A percentile compares a stretch with the other conserved stretches of the same genome.
Evolutionary conservation across 805 yeast genomes (phyloP).

Genomic region (Saccharomycopsis schoenii): DNA sequence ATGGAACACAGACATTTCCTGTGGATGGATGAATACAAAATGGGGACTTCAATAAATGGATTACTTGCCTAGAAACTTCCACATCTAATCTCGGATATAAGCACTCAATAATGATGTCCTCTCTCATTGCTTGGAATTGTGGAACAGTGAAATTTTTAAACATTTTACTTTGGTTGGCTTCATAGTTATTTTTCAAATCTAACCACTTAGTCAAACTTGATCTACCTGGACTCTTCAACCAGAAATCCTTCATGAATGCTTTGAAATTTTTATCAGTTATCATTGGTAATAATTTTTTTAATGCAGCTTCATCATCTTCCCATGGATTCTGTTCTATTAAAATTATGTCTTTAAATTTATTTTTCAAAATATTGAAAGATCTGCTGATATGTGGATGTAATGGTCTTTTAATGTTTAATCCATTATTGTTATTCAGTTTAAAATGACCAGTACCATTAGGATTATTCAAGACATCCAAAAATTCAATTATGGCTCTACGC

Average conservation of each 20-base stretch:
- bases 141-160: slow-evolving; percentile 31
- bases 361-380: slow-evolving; percentile 56
- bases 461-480: slow-evolving; percentile 54
- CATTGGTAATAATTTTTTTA: slow-evolving; percentile 48
- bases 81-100: slow-evolving; percentile 89
- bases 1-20: slow-evolving; percentile 91
- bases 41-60: slow-evolving; percentile 90
- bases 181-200: slow-evolving; percentile 50
- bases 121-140: slow-evolving; percentile 57
- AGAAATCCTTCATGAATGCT: slow-evolving; percentile 42
- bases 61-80: slow-evolving; percentile 82
- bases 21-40: slow-evolving; percentile 96
- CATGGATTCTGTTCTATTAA: slow-evolving; percentile 85
- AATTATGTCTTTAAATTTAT: slow-evolving; percentile 54
- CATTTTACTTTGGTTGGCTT: slow-evolving; percentile 22
- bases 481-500: slow-evolving; percentile 74
- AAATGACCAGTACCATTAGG: slow-evolving; percentile 29
- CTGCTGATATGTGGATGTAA: slow-evolving; percentile 82
- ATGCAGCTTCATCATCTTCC: slow-evolving; percentile 45
- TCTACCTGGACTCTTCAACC: slow-evolving; percentile 46
- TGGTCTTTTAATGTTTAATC: slow-evolving; percentile 59
- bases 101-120: slow-evolving; percentile 69
- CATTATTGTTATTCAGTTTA: slow-evolving; percentile 37
- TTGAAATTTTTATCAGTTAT: slow-evolving; percentile 52
- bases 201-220: slow-evolving; percentile 66